phyloP scores from a whole-genome alignment of 2,329 filamentous ascomycete species.

The Exophiala phaeomuriformis region DNA sequence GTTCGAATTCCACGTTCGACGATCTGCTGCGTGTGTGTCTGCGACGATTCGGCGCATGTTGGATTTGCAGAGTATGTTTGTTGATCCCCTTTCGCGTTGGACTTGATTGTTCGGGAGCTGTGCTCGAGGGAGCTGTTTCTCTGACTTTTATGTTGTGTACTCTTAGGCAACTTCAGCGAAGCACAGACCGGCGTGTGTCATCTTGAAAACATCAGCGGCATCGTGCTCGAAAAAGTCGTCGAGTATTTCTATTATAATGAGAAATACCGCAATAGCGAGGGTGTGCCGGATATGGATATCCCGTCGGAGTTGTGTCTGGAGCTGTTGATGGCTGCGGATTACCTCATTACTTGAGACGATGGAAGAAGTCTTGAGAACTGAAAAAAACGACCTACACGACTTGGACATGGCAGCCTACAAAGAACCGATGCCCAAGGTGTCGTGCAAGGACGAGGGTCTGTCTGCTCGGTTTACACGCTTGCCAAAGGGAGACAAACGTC shows the following conservation, averaged over 20 bases:
- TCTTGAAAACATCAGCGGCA: constrained; percentile 55
- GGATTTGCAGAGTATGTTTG: constrained; percentile 51
- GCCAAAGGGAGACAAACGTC: too few species aligned
- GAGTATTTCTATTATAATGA: constrained; percentile 64
- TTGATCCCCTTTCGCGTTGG: constrained; percentile 1
- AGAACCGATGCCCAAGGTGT: too few species aligned
- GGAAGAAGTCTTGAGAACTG: not conserved
- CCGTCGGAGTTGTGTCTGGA: constrained; percentile 59
- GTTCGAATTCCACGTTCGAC: constrained; percentile 57
- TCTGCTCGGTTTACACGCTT: too few species aligned
- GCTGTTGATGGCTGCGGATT: constrained; percentile 61
- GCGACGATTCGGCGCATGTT: constrained; percentile 58
- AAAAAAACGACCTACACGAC: not conserved
- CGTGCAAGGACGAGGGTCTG: too few species aligned
- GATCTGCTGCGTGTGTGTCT: constrained; percentile 54
- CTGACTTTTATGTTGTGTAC: not conserved
- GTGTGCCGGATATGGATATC: constrained; percentile 61
- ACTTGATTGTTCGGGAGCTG: too few species aligned
- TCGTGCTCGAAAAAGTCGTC: constrained; percentile 61
- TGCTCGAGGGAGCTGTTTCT: not conserved
- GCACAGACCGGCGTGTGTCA: constrained; percentile 50
- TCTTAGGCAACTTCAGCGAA: constrained; percentile 54
- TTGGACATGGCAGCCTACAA: too few species aligned
- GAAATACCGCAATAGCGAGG: constrained; percentile 52
- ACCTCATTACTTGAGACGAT: constrained; percentile 44